Base-by-base conservation (phyloP, 2,329 filamentous ascomycete species). In the Geoglossum cookeanum region DNA sequence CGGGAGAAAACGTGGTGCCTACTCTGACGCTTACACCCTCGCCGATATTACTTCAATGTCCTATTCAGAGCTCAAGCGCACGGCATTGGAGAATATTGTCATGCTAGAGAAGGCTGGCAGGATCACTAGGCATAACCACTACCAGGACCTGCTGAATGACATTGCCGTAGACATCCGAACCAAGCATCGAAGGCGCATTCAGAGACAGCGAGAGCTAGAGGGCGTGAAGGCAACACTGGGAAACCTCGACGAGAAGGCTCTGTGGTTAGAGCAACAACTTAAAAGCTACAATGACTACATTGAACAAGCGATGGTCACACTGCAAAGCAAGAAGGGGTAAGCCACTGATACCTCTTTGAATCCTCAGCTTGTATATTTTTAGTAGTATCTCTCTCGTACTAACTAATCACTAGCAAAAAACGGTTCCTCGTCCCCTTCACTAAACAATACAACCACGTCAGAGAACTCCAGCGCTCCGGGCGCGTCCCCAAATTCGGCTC, bases 211-310 rank as follows among this genome's bases (percentile, higher is more conserved):
- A 53, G 92, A 98, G 69, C 70, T 97, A 44, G 92, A 98, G 63
- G 84, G 84, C 49, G 87, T 91, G 27, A 78, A 84, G 32, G 74
- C 85, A 58, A 92, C 87, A 0, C 75, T 92, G 15, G 70, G 76
- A 48, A 87, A 89, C 62, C 72, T 94, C 60, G 83, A 87, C 69
- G 81, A 89, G 63, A 92, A 98, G 72, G 90, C 91, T 42, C 80
- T 82, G 62, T 98, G 94, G 71, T 78, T 98, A 8, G 92, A 98
- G 67, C 85, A 89, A 64, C 92, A 98, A 71, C 80, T 94, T 60
- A 95, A 95, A 76, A 92, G 84, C 62, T 98, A 98, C 72, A 95
- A 98, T 68, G 89, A 98, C 72, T 98, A 98, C 71, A 95, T 98
- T 66, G 94, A 98, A 72, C 90, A 95, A 69, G 91, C 92, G 54